Conservation (phyloP, 805 yeast genomes). For the Ogataea nonfermentans region DNA sequence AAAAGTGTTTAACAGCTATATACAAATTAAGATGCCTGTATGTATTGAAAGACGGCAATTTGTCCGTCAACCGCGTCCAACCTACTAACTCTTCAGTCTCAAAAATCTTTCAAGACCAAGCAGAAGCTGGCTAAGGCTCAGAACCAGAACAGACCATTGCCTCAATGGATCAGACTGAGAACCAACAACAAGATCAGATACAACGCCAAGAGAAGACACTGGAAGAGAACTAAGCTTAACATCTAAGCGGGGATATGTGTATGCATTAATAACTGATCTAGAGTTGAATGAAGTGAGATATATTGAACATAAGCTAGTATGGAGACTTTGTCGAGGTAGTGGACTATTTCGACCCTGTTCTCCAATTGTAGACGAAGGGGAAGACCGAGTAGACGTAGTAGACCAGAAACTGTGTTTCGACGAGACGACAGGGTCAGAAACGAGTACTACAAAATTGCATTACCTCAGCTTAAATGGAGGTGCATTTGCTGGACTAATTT, state of each 20-base stretch:
- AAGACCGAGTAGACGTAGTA: no score
- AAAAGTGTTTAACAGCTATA: conserved; percentile 8
- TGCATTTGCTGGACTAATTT: neutral
- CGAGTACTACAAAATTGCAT: no score
- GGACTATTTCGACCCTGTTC: no score
- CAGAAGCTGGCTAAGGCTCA: conserved; percentile 98
- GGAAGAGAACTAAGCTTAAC: conserved; percentile 99
- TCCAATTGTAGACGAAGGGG: no score
- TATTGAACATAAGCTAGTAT: no score
- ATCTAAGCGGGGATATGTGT: conserved; percentile 54
- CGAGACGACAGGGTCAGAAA: no score
- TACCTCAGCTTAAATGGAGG: no score
- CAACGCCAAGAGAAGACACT: conserved; percentile 99
- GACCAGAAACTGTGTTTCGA: no score
- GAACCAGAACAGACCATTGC: conserved; percentile 99
- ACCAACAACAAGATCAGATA: conserved; percentile 96
- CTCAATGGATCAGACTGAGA: conserved; percentile 99
- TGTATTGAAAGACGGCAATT: conserved; percentile 12
- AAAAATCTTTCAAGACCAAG: conserved; percentile 95
- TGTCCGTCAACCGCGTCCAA: neutral
- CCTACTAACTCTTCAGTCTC: conserved; percentile 51
- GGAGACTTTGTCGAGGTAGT: no score
- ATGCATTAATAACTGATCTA: conserved; percentile 17
- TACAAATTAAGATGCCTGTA: conserved; percentile 25
- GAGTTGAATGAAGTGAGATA: conserved; percentile 4